Conservation (phyloP, 352 stramenopile species). For the Globisporangium splendens region DNA sequence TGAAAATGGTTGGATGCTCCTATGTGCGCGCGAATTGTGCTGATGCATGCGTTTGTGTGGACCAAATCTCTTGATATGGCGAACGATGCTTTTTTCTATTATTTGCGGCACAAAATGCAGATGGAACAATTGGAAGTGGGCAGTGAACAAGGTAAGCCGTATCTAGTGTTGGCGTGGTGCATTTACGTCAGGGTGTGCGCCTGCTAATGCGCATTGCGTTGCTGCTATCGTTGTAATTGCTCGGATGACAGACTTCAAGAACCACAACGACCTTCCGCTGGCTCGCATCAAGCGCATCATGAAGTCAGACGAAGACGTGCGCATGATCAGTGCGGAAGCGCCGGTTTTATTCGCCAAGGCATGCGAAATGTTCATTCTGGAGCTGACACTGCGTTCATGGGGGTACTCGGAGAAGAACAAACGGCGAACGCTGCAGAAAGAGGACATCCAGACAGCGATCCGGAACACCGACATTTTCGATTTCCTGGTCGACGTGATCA, state of each 20-base stretch:
- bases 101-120: too few relatives aligned
- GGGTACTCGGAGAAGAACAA: conserved; percentile 92
- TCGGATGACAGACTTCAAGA: conserved; percentile 64
- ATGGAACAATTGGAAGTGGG: conserved; percentile 88
- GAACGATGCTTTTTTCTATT: too few relatives aligned
- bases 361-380: conserved; percentile 93
- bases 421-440: conserved; percentile 87
- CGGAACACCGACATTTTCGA: conserved; percentile 91
- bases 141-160: conserved; percentile 88
- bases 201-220: too few relatives aligned
- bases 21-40: background rate
- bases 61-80: too few relatives aligned
- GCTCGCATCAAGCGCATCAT: conserved; percentile 96
- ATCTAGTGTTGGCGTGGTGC: conserved; percentile 26
- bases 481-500: conserved; percentile 87
- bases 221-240: background rate
- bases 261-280: conserved; percentile 83
- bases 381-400: conserved; percentile 87
- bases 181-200: too few relatives aligned
- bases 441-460: conserved; percentile 88
- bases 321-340: conserved; percentile 92
- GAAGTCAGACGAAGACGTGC: conserved; percentile 93
- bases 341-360: conserved; percentile 92
- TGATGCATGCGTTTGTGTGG: conserved; percentile 1
- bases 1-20: too few relatives aligned